These are phyloP conservation scores for Pulveroboletus frians DNA, from an alignment of 768 basidiomycete genomes.

Conservation along the genomic window DNA sequence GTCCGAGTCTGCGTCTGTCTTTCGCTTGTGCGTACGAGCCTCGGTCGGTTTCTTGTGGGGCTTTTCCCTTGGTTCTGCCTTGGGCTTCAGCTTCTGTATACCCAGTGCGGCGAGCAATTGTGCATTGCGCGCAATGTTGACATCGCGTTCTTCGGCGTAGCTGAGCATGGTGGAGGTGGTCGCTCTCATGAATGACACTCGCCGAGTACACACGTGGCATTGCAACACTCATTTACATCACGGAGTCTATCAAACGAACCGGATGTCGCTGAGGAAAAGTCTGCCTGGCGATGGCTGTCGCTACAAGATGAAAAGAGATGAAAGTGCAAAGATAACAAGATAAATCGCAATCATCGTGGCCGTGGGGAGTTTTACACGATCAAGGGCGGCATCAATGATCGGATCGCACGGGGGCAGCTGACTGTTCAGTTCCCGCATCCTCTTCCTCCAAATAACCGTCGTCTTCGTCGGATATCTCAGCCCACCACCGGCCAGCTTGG, in stretches of 20 bases:
- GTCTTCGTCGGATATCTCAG: conserved; percentile 64
- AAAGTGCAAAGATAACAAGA: conserved; percentile 22
- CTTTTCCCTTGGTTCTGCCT: conserved; percentile 44
- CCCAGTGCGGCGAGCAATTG: conserved; percentile 39
- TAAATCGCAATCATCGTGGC: conserved; percentile 22
- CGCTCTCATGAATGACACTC: too few species aligned
- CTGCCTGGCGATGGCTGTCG: conserved; percentile 9
- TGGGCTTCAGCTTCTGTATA: conserved; percentile 37
- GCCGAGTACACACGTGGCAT: too few species aligned
- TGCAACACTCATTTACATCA: background rate
- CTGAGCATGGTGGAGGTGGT: too few species aligned
- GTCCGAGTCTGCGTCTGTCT: conserved; percentile 25
- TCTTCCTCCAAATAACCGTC: conserved; percentile 39
- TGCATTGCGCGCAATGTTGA: conserved; percentile 41
- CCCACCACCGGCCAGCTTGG: conserved; percentile 83
- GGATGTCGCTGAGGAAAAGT: conserved; percentile 1
- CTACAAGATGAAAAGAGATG: conserved; percentile 7
- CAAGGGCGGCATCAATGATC: conserved; percentile 9
- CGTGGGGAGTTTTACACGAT: conserved; percentile 6
- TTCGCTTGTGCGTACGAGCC: conserved; percentile 38
- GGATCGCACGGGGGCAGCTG: conserved; percentile 2
- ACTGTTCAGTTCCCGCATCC: conserved; percentile 10
- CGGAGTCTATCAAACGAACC: background rate
- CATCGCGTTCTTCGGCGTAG: conserved; percentile 32
- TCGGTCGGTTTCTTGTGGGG: conserved; percentile 14